Base-by-base conservation (phyloP, 2,329 filamentous ascomycete species). In the Apiospora phragmitis region DNA sequence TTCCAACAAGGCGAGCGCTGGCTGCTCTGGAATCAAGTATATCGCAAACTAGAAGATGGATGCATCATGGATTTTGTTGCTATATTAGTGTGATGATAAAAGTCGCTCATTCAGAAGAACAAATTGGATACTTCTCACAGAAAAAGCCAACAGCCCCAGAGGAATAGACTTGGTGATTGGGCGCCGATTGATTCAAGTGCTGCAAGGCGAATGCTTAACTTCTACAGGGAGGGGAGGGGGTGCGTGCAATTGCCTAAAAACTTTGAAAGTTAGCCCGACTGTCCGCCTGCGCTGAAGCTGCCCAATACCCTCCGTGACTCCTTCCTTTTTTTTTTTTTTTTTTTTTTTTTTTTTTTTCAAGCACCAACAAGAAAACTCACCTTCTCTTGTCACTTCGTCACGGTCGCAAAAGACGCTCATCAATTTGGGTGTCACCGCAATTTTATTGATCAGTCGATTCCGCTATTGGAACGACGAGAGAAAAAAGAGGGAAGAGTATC, bases 371-470 rank as follows among this genome's bases (percentile, higher is more conserved):
- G 18, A 9, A 59, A 4, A 18, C 51, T 59, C 51, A 32, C 49
- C 49, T 59, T 4, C 51, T 14, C 29, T 18, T 11, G 29, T 59
- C 51, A 62, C 29, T 3, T 62, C 55, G 55, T 62, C 32, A 62
- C 18, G 55, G 32, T 38, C 32, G 32, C 32, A 38, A 62, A 35
- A n/a, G 49, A 18, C 55, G 32, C 18, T 38, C 32, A 5, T 62
- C 9, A n/a, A 38, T n/a, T n/a, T 62, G 55, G 55, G 55, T 62
- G 55, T 62, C 55, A 62, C 32, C 32, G 55, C 55, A 62, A 62
- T 62, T 62, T 32, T 62, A 62, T 62, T 62, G 55, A 62, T 59
- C 55, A 38, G 32, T 38, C 55, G 32, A 38, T 62, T 38, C 55
- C 32, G 29, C 55, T 62, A 62, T 32, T 62, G 55, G 55, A 62